Conservation (phyloP, 2,329 filamentous ascomycete species). For the Aureobasidium pullulans region DNA sequence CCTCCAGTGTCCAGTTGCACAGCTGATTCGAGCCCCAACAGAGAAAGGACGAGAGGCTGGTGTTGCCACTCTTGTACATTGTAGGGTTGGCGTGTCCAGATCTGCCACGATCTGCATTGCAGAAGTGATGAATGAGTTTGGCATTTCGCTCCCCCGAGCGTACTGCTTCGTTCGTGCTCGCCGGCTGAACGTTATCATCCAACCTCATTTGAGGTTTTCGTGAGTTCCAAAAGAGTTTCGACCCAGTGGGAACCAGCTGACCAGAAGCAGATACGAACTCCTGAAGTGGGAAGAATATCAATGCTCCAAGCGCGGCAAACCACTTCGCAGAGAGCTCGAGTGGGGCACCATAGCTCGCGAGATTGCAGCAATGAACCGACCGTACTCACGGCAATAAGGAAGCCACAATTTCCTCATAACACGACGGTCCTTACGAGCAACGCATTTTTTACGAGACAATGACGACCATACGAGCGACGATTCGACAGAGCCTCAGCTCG, state of each 20-base stretch:
- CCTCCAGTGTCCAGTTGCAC: not conserved
- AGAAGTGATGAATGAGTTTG: constrained; percentile 83
- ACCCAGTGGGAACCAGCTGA: constrained; percentile 22
- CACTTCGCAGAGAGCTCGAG: constrained; percentile 70
- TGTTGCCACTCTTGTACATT: constrained; percentile 87
- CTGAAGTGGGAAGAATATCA: constrained; percentile 90
- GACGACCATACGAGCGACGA: not conserved
- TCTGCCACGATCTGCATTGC: constrained; percentile 97
- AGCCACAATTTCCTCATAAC: not conserved
- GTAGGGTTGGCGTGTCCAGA: constrained; percentile 88
- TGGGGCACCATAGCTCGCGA: constrained; percentile 85
- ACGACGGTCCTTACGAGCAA: too few species aligned
- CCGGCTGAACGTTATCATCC: constrained; percentile 93
- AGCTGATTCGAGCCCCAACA: constrained; percentile 32
- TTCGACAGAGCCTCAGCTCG: not conserved
- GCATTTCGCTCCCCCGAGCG: constrained; percentile 78
- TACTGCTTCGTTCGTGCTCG: constrained; percentile 95
- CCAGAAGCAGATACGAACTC: constrained; percentile 56
- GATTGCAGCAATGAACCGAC: constrained; percentile 91
- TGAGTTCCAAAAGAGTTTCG: constrained; percentile 31
- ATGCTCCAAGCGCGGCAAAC: constrained; percentile 46
- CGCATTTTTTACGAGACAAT: constrained; percentile 1
- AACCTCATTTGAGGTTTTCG: constrained; percentile 88
- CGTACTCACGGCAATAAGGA: constrained; percentile 62
- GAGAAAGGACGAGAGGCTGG: constrained; percentile 70